A percentile compares a stretch with the other conserved stretches of the same genome.
Conservation (phyloP, 805 yeast genomes). For the Candida oleophila region DNA sequence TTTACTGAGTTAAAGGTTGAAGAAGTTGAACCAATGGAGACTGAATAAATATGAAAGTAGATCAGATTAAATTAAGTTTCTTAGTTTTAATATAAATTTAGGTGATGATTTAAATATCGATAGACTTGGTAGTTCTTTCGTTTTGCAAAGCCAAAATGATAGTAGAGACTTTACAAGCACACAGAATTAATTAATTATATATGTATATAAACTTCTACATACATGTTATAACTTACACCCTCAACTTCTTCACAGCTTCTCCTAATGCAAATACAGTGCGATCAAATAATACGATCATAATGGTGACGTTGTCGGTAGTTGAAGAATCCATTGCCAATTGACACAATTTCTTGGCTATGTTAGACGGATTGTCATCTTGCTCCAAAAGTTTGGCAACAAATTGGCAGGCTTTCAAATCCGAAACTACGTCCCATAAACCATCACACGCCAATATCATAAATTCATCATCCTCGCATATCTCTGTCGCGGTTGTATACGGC, state of each 20-base stretch:
- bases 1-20: conserved; percentile 9
- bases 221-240: background rate
- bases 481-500: conserved; percentile 90
- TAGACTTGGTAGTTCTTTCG: background rate
- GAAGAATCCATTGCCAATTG: conserved; percentile 72
- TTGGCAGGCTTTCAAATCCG: conserved; percentile 82
- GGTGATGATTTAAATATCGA: background rate
- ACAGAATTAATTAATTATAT: too few species aligned
- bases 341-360: conserved; percentile 70
- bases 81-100: background rate
- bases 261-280: conserved; percentile 32
- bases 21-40: conserved; percentile 11
- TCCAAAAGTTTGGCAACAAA: conserved; percentile 44
- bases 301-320: conserved; percentile 90
- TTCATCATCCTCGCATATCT: conserved; percentile 63
- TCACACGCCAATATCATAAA: conserved; percentile 91
- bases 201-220: too few species aligned
- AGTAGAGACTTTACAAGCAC: too few species aligned
- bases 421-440: conserved; percentile 94
- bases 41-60: background rate
- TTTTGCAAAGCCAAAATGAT: too few species aligned
- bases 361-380: conserved; percentile 20
- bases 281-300: conserved; percentile 75
- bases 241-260: conserved; percentile 1
- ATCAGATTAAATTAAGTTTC: too few species aligned